Evolutionary conservation across 306 rosid species (phyloP), one percentile per base, ranked within the genome.

Genomic region (Ziziphus jujuba): DNA sequence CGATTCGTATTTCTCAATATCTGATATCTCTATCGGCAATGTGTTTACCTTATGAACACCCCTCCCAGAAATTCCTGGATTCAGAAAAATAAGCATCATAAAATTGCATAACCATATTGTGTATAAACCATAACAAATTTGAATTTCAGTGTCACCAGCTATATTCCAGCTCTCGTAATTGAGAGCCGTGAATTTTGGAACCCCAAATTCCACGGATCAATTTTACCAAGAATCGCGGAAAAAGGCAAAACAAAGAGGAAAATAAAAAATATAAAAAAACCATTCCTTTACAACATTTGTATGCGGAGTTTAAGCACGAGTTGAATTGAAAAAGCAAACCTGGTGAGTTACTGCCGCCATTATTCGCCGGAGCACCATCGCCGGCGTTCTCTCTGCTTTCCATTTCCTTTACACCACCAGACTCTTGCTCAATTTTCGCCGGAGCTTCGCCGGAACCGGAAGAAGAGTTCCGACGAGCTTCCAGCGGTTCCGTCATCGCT

Each of bases 401-500:
- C 61, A 74, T 52, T 3, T 82, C 84, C 60, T 9, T 51, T 1
- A 13, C 64, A 21, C 31, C 63, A 58, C 75, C 80, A 66, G 6
- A n/a, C n/a, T 63, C 80, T 14, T 10, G 62, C 73, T 73, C 79
- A 22, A 72, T 55, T 56, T 56, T 40, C 52, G 48, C 81, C 33
- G 77, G 79, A 59, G 36, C 80, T 75, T 85, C 79, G 45, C 80
- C 68, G 25, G 86, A 70, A 66, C 67, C 67, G 10, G 17, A 51
- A 60, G 84, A 65, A 71, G 85, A 78, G 21, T 49, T 24, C 66
- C 75, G 88, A 59, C 68, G 61, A 67, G 57, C 56, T 50, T 72
- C 84, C 79, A 75, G 80, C 77, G 52, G 75, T 8, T 80, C 92
- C 61, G 76, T 73, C 97, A 87, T 87, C 67, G 65, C 80, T 52